Evolutionary conservation across 441 rosid species (phyloP).

Genomic region (Populus hybrid): DNA sequence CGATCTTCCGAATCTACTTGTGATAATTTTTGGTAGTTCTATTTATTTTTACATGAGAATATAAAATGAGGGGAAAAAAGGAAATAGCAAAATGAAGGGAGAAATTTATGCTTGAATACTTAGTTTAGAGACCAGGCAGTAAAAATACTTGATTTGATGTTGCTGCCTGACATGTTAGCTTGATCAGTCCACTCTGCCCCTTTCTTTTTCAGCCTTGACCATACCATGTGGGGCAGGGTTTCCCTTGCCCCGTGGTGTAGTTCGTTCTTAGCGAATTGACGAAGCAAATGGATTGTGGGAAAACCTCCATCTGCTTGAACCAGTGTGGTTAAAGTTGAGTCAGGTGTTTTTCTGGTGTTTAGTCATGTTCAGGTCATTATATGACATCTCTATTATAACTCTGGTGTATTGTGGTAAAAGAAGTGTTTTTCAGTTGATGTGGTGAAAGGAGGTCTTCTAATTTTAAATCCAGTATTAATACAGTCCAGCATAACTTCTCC

Average conservation of each 20-base stretch:
- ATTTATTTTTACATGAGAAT: neutral
- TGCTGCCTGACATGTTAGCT: neutral
- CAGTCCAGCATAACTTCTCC: neutral
- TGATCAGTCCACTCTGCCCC: neutral
- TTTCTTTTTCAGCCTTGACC: neutral
- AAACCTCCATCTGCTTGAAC: neutral
- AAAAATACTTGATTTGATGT: neutral
- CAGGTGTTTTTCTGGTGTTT: neutral
- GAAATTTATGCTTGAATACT: neutral
- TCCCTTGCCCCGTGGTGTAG: neutral
- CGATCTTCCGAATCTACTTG: neutral
- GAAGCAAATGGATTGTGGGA: neutral
- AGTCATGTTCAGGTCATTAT: neutral
- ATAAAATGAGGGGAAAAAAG: neutral
- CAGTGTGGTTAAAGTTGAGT: neutral
- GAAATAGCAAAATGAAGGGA: neutral
- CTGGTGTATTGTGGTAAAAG: neutral
- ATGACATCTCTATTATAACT: neutral
- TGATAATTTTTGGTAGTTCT: neutral
- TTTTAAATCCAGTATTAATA: neutral
- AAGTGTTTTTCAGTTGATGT: neutral
- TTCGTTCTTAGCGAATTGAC: neutral
- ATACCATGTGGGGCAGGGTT: neutral
- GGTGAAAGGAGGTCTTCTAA: neutral
- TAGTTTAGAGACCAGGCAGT: neutral